phyloP scores from a whole-genome alignment of 1,139 yeast species.

The Nakaseomyces nivariensis region DNA sequence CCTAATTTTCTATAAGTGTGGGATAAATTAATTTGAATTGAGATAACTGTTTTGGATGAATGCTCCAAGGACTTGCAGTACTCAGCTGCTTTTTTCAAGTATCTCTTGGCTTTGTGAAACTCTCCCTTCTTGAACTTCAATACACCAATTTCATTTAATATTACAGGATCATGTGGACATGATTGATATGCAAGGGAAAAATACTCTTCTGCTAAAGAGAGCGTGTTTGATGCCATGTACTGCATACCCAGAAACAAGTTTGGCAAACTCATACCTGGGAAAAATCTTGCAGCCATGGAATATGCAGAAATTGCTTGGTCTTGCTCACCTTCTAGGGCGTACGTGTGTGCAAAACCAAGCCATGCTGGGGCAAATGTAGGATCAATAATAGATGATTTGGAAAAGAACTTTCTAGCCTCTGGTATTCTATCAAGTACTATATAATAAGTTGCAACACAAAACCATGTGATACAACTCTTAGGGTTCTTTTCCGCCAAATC shows the following conservation, averaged over 20 bases:
- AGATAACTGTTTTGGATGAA: slow-evolving; percentile 76
- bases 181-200: slow-evolving; percentile 64
- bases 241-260: slow-evolving; percentile 92
- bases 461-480: slow-evolving; percentile 77
- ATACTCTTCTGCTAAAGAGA: slow-evolving; percentile 79
- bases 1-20: slow-evolving; percentile 75
- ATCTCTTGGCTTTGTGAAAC: slow-evolving; percentile 57
- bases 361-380: slow-evolving; percentile 94
- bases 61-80: slow-evolving; percentile 64
- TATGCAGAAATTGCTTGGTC: slow-evolving; percentile 97
- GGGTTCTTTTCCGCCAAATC: slow-evolving; percentile 83
- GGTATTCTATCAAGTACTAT: slow-evolving; percentile 60
- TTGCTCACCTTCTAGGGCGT: slow-evolving; percentile 95
- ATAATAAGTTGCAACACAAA: slow-evolving; percentile 87
- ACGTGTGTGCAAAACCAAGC: slow-evolving; percentile 98
- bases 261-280: slow-evolving; percentile 92
- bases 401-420: slow-evolving; percentile 81
- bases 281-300: slow-evolving; percentile 87
- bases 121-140: slow-evolving; percentile 71
- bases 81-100: slow-evolving; percentile 60
- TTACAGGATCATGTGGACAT: slow-evolving; percentile 76
- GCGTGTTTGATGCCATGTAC: slow-evolving; percentile 77
- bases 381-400: slow-evolving; percentile 79
- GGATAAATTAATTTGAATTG: slow-evolving; percentile 82
- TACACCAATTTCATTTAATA: slow-evolving; percentile 88